Evolutionary conservation across 768 basidiomycete species (phyloP).

Genomic region (Aureoboletus auriporus): DNA sequence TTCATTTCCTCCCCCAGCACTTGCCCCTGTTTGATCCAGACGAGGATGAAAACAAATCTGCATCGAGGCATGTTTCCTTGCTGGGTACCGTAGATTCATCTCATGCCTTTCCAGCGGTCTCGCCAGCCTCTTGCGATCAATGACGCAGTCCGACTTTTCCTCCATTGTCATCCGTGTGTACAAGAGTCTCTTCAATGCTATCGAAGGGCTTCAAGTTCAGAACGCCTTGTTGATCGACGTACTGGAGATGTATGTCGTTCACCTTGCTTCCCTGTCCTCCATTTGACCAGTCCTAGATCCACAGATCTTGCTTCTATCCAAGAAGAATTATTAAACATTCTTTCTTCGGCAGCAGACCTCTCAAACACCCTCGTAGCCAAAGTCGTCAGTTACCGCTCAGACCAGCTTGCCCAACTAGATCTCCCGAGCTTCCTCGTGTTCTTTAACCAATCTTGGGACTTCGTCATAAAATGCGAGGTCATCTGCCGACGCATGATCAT

Average conservation of each 20-base stretch:
- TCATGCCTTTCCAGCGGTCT: slow-evolving; percentile 29
- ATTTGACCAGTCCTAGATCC: slow-evolving; percentile 29
- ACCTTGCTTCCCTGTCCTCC: not conserved
- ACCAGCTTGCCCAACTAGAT: slow-evolving; percentile 72
- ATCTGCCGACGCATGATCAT: slow-evolving; percentile 91
- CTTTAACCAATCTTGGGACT: slow-evolving; percentile 85
- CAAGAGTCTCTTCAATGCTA: slow-evolving; percentile 53
- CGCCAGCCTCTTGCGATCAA: slow-evolving; percentile 54
- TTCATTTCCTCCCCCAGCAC: slow-evolving; percentile 36
- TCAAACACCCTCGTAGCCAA: slow-evolving; percentile 80
- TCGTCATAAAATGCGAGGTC: slow-evolving; percentile 85
- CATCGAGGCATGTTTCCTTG: slow-evolving; percentile 19
- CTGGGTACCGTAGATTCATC: not conserved
- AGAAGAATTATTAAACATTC: slow-evolving; percentile 71
- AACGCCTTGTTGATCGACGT: slow-evolving; percentile 53
- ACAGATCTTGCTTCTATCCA: slow-evolving; percentile 44
- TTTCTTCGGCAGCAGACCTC: slow-evolving; percentile 79
- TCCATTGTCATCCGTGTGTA: slow-evolving; percentile 59
- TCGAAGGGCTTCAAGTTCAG: slow-evolving; percentile 67
- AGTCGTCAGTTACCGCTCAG: slow-evolving; percentile 70
- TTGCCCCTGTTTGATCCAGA: slow-evolving; percentile 57
- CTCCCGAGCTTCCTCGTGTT: slow-evolving; percentile 73
- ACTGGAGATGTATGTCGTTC: slow-evolving; percentile 41
- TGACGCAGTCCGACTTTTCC: slow-evolving; percentile 69
- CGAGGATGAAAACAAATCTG: slow-evolving; percentile 43